Conservation (phyloP, 1,284 basidiomycete genomes). For the Phellinidium pouzarii region DNA sequence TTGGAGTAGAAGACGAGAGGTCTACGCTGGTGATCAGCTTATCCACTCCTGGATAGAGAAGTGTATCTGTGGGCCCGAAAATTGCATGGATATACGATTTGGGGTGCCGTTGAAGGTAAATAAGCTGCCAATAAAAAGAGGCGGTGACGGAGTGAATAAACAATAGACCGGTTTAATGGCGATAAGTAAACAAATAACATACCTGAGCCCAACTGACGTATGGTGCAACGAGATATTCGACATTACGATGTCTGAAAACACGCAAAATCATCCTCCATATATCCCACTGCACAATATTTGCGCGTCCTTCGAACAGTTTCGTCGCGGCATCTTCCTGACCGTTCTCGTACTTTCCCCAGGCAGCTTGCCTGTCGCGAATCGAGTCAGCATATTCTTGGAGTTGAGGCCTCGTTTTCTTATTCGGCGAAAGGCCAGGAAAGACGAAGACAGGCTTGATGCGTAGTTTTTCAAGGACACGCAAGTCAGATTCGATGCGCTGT, state of each 20-base stretch:
- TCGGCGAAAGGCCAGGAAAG: conserved; percentile 79
- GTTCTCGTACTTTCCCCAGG: conserved; percentile 87
- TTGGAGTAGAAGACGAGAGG: conserved; percentile 55
- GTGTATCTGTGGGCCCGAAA: conserved; percentile 84
- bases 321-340: conserved; percentile 85
- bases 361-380: conserved; percentile 70
- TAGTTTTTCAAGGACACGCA: conserved; percentile 84
- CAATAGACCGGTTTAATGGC: conserved; percentile 1
- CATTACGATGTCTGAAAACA: conserved; percentile 91
- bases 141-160: not conserved
- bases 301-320: conserved; percentile 71
- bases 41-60: conserved; percentile 88
- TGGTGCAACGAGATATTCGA: conserved; percentile 94
- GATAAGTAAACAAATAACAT: conserved; percentile 19
- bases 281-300: conserved; percentile 72
- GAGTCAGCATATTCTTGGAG: conserved; percentile 61
- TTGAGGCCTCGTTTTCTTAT: conserved; percentile 54
- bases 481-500: conserved; percentile 84
- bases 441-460: conserved; percentile 98
- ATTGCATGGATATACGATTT: conserved; percentile 95
- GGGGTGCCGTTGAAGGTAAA: conserved; percentile 89
- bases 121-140: conserved; percentile 48
- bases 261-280: conserved; percentile 88
- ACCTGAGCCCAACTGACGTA: conserved; percentile 95
- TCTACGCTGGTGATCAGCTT: conserved; percentile 87